Evolutionary conservation across 2,329 filamentous ascomycete species (phyloP), one percentile per base, ranked within the genome.

Genomic region (Parastagonospora nodorum): DNA sequence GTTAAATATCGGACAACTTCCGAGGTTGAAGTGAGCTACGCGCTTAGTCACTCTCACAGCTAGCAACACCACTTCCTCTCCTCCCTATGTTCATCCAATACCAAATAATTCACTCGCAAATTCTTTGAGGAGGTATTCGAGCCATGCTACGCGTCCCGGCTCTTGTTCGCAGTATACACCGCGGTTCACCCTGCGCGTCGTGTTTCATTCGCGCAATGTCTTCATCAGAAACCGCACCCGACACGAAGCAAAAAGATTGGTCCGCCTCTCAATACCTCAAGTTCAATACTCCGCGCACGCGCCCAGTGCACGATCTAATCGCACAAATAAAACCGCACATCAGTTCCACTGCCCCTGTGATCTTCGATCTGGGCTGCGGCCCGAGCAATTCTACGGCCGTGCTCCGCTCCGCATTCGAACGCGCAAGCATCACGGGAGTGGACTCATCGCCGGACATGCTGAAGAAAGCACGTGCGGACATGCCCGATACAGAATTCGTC

Each of bases 341-440:
- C 33, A 11, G 42, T 11, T n/a, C 16, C 7, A 27, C 11, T 47
- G 61, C 0, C 71, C 80, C n/a, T 61, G 51, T 71, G 8, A 78
- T 86, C 57, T 72, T 84, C 58, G 84, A 86, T 51, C 73, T 86
- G 1, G 84, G 84, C 57, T 86, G 84, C 64, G 84, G 84, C 0
- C 84, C 84, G 0, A 84, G 80, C 5, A 86, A 85, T 69, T 83
- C 80, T 2, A 86, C 83, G 0, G 66, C 71, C 1, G 77, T 80
- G 1, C 74, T 86, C 1, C 67, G 70, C 4, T 58, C 64, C 2
- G 74, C 75, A 4, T 86, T 80, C 62, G 81, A 82, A 0, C 39
- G 66, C 4, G 78, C 83, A 0, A 50, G 62, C 0, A 58, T 85
- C 37, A 72, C 73, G 0, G 84, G 82, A 8, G 74, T 86, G 39